Conservation (phyloP, 23 red algal genomes). For the Gracilariopsis chorda region DNA sequence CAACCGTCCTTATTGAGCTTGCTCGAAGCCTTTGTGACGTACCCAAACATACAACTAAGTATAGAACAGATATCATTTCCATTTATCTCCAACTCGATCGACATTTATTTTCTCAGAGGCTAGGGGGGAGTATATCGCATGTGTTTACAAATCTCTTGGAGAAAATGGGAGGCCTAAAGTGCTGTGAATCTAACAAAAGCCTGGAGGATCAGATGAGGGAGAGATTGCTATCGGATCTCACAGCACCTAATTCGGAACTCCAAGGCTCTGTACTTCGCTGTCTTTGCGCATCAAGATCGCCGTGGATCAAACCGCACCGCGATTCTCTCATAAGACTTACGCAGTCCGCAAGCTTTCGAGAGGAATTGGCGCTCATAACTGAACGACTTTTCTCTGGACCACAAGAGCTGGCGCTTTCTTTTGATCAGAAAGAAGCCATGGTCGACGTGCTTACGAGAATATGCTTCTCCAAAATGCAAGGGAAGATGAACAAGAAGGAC, state of each 20-base stretch:
- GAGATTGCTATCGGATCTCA: conserved; percentile 37
- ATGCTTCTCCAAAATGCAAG: conserved; percentile 66
- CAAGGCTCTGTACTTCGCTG: conserved; percentile 34
- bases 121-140: background rate
- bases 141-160: conserved; percentile 46
- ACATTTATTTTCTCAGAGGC: conserved; percentile 33
- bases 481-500: conserved; percentile 20
- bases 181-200: background rate
- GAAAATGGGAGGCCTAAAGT: conserved; percentile 53
- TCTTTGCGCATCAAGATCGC: conserved; percentile 21
- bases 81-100: conserved; percentile 20
- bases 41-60: conserved; percentile 1
- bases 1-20: conserved; percentile 23
- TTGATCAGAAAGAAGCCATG: background rate
- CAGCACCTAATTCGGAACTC: background rate
- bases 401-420: background rate
- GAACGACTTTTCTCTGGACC: background rate
- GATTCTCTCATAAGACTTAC: conserved; percentile 58
- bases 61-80: conserved; percentile 9
- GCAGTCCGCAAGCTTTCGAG: conserved; percentile 57
- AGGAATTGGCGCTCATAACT: conserved; percentile 51
- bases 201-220: conserved; percentile 11
- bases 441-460: conserved; percentile 62
- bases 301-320: conserved; percentile 42
- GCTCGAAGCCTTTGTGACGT: background rate